Conservation (phyloP, 2,329 filamentous ascomycete species). For the Daldinia sp. region DNA sequence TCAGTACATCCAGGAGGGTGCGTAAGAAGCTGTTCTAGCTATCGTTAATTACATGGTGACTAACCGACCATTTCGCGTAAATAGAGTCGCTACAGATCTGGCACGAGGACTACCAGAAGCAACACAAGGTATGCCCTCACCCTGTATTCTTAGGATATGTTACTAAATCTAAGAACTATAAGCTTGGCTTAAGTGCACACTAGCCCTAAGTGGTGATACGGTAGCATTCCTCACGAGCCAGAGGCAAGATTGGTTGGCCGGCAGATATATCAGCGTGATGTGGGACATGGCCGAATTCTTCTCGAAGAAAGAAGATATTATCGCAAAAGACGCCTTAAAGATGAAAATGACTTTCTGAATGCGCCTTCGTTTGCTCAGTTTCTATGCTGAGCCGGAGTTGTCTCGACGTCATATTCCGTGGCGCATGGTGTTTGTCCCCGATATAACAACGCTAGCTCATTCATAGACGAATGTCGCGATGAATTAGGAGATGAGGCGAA, state of each 20-base stretch:
- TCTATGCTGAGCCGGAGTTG: background rate
- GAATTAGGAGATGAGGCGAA: background rate
- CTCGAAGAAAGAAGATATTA: conserved; percentile 56
- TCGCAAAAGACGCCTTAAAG: conserved; percentile 53
- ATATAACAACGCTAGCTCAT: background rate
- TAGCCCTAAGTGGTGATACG: conserved; percentile 57
- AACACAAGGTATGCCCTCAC: conserved; percentile 42
- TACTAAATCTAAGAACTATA: conserved; percentile 41
- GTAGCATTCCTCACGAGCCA: conserved; percentile 58
- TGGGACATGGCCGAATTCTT: conserved; percentile 63
- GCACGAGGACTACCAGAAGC: conserved; percentile 48
- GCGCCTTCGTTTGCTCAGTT: background rate
- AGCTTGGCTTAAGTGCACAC: conserved; percentile 51
- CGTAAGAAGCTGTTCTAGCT: background rate
- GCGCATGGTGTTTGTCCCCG: background rate
- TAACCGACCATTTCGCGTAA: background rate
- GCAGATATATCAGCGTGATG: conserved; percentile 57
- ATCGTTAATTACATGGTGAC: background rate
- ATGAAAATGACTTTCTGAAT: conserved; percentile 46
- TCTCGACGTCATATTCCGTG: background rate
- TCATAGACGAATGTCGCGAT: background rate
- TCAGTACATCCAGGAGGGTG: conserved; percentile 44
- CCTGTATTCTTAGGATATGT: background rate
- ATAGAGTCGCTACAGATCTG: conserved; percentile 47
- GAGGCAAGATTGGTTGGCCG: conserved; percentile 59